phyloP scores from a whole-genome alignment of 2,329 filamentous ascomycete genomes.

The Penicillium polonicum region DNA sequence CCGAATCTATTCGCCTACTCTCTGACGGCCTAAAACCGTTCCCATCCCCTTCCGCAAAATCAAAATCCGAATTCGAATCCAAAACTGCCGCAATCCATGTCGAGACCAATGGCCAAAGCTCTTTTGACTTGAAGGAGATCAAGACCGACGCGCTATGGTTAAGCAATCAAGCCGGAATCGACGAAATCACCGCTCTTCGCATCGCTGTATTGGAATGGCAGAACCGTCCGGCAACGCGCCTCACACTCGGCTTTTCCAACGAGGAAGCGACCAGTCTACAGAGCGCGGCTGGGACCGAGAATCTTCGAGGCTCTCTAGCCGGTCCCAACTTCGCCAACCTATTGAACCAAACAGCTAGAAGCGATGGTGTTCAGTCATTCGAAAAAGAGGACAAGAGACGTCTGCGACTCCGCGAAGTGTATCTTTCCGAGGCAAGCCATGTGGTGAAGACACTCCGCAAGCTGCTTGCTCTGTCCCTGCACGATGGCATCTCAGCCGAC shows the following conservation, averaged over 20 bases:
- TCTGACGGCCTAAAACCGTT: conserved; percentile 69
- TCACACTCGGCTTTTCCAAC: conserved; percentile 69
- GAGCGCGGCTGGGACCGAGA: conserved; percentile 67
- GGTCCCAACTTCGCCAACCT: conserved; percentile 37
- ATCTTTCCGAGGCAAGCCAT: conserved; percentile 69
- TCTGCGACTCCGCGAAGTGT: conserved; percentile 67
- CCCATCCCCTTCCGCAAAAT: conserved; percentile 58
- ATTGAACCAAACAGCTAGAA: conserved; percentile 29
- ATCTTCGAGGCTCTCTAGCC: conserved; percentile 58
- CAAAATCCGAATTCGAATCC: conserved; percentile 73
- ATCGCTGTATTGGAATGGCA: conserved; percentile 83
- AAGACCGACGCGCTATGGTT: conserved; percentile 87
- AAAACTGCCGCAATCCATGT: conserved; percentile 86
- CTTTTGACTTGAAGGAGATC: conserved; percentile 72
- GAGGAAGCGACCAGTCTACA: conserved; percentile 76
- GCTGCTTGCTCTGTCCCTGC: conserved; percentile 36
- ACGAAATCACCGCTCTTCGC: conserved; percentile 78
- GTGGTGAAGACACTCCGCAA: conserved; percentile 64
- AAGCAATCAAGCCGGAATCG: conserved; percentile 72
- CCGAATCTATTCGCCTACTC: conserved; percentile 66
- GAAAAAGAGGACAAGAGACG: conserved; percentile 62
- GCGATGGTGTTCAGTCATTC: conserved; percentile 50
- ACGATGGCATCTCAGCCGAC: conserved; percentile 23
- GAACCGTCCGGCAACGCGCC: conserved; percentile 68
- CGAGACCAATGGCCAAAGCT: conserved; percentile 63